These are phyloP conservation scores for Cruciata laevipes DNA, from an alignment of 257 asterid genomes.

Conservation along the genomic window DNA sequence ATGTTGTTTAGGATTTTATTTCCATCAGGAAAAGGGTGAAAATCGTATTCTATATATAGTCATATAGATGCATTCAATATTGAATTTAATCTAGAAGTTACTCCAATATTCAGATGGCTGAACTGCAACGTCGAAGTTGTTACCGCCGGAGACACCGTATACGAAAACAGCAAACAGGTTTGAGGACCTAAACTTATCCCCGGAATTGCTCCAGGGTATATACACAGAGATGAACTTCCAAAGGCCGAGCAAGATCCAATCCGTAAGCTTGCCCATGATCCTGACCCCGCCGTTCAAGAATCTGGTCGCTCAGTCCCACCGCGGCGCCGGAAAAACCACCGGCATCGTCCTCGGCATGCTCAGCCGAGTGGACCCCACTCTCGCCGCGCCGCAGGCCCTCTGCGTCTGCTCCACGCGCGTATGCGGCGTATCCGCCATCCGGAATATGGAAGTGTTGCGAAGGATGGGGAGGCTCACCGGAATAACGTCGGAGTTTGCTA, in stretches of 20 bases:
- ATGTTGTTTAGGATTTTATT: no score
- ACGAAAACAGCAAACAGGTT: conserved; percentile 67
- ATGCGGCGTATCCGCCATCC: conserved; percentile 92
- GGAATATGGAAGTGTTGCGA: conserved; percentile 85
- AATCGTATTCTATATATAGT: no score
- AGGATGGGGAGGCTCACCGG: conserved; percentile 90
- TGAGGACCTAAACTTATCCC: conserved; percentile 72
- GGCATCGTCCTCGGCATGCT: conserved; percentile 95
- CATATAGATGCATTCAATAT: no score
- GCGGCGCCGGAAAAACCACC: conserved; percentile 98
- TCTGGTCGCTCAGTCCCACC: conserved; percentile 91
- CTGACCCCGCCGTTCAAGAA: conserved; percentile 72
- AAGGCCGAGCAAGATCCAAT: conserved; percentile 84
- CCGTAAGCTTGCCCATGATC: conserved; percentile 85
- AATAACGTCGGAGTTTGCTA: conserved; percentile 65
- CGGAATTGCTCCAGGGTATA: conserved; percentile 65
- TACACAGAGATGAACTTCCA: conserved; percentile 77
- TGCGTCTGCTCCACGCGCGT: conserved; percentile 95
- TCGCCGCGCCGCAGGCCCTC: conserved; percentile 82
- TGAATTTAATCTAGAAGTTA: no score
- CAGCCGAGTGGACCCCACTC: conserved; percentile 75
- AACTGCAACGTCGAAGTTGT: conserved; percentile 38
- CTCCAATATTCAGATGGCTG: conserved; percentile 8
- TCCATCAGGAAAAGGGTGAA: no score
- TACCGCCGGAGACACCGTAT: conserved; percentile 62